Evolutionary conservation across 371 early-diverging fungal species (phyloP).

Genomic region (Rhizopus delemar): DNA sequence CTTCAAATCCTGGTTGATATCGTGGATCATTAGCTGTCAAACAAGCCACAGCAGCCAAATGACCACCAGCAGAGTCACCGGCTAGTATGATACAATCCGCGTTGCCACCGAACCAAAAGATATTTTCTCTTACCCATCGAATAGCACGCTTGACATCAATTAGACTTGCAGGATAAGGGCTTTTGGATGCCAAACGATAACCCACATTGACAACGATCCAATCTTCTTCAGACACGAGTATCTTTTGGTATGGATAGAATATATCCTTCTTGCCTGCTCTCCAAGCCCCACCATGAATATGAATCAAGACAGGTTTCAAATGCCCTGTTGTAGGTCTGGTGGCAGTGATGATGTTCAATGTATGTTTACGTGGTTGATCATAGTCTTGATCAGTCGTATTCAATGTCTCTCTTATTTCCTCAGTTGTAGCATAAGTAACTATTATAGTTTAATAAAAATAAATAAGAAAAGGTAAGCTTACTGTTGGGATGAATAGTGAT

Average conservation of each 20-base stretch:
- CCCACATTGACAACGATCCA: slow-evolving; percentile 70
- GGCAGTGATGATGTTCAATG: slow-evolving; percentile 48
- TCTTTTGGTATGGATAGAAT: slow-evolving; percentile 43
- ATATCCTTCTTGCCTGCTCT: slow-evolving; percentile 48
- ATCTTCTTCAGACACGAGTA: slow-evolving; percentile 33
- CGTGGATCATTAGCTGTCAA: slow-evolving; percentile 62
- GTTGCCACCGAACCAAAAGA: slow-evolving; percentile 69
- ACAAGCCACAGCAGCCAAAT: slow-evolving; percentile 66
- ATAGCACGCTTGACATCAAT: slow-evolving; percentile 74
- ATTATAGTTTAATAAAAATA: slow-evolving; percentile 9
- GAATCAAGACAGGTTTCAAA: slow-evolving; percentile 55
- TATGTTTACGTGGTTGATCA: slow-evolving; percentile 36
- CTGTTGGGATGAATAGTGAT: slow-evolving; percentile 54
- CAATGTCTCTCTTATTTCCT: slow-evolving; percentile 49
- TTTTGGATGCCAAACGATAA: slow-evolving; percentile 61
- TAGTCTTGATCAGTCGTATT: slow-evolving; percentile 28
- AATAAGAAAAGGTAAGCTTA: slow-evolving; percentile 24
- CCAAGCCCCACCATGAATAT: slow-evolving; percentile 72
- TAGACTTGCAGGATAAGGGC: slow-evolving; percentile 64
- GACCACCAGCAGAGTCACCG: slow-evolving; percentile 74
- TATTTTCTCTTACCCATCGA: slow-evolving; percentile 67
- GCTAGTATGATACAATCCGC: slow-evolving; percentile 64
- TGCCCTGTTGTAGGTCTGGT: slow-evolving; percentile 9
- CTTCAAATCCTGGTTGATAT: slow-evolving; percentile 74
- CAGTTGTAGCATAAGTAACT: slow-evolving; percentile 59